These are phyloP conservation scores for Silene noctiflora DNA, from an alignment of 179 eudicot genomes.

Conservation along the genomic window DNA sequence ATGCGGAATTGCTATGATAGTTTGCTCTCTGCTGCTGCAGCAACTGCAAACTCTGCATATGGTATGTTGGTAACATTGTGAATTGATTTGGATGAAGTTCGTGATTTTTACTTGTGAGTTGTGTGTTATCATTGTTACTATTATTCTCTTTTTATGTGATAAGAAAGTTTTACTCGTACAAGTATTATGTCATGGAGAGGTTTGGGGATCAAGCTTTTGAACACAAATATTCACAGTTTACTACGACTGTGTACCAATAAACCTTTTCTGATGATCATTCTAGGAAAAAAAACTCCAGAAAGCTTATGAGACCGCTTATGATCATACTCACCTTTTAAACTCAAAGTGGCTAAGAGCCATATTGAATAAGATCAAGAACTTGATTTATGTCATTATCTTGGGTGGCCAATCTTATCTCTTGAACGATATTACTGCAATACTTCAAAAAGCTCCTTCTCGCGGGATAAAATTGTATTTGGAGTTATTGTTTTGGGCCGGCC, in stretches of 20 bases:
- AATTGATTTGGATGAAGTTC: not conserved
- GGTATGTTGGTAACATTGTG: slow-evolving; percentile 42
- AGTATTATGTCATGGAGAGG: not conserved
- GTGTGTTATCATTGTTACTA: not conserved
- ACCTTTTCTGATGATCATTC: not conserved
- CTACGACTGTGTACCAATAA: not conserved
- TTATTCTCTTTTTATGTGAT: not conserved
- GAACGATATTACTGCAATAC: too few relatives aligned
- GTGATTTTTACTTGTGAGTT: not conserved
- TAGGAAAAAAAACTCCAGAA: too few relatives aligned
- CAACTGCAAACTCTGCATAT: slow-evolving; percentile 83
- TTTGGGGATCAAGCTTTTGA: not conserved
- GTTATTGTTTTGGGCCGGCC: too few relatives aligned
- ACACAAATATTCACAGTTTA: not conserved
- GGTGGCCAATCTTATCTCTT: too few relatives aligned
- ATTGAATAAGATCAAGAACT: too few relatives aligned
- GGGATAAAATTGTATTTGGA: too few relatives aligned
- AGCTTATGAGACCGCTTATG: not conserved
- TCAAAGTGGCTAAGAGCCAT: too few relatives aligned
- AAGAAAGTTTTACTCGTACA: too few relatives aligned
- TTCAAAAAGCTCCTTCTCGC: too few relatives aligned
- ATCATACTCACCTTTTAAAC: too few relatives aligned
- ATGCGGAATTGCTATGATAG: slow-evolving; percentile 91
- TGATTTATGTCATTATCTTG: too few relatives aligned
- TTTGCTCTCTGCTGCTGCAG: slow-evolving; percentile 95